A percentile compares a stretch with the other conserved stretches of the same genome.
Conservation (phyloP, 2,329 filamentous ascomycete species). For the Alternaria longipes region DNA sequence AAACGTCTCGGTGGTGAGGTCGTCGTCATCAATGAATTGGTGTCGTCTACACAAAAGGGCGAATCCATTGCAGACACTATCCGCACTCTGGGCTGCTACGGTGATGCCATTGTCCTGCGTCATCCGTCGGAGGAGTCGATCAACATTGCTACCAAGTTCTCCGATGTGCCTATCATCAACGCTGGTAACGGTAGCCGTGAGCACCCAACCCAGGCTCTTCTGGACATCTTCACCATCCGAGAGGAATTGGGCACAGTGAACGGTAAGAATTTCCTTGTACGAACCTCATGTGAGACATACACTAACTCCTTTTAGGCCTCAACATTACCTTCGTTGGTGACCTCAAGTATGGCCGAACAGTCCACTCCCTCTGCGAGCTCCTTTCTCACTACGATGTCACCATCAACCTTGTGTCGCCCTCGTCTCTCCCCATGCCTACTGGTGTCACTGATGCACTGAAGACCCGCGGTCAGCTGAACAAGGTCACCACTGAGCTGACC, state of each 20-base stretch:
- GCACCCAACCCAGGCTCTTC: constrained; percentile 96
- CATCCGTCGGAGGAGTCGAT: constrained; percentile 86
- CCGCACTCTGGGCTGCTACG: constrained; percentile 91
- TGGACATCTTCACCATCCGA: constrained; percentile 97
- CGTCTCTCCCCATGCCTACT: constrained; percentile 77
- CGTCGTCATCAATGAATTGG: constrained; percentile 79
- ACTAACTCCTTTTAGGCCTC: constrained; percentile 59
- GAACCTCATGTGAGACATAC: no score
- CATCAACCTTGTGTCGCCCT: constrained; percentile 89
- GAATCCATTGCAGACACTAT: constrained; percentile 94
- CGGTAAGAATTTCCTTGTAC: constrained; percentile 46
- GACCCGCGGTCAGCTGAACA: constrained; percentile 76
- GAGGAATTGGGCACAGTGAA: constrained; percentile 97
- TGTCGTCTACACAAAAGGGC: constrained; percentile 92
- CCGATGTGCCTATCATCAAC: constrained; percentile 92
- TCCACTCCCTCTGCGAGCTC: constrained; percentile 93
- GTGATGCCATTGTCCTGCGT: constrained; percentile 93
- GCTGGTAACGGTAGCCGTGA: constrained; percentile 95
- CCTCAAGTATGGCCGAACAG: constrained; percentile 89
- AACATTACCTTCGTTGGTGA: constrained; percentile 97
- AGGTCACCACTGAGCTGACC: constrained; percentile 80
- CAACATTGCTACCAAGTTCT: constrained; percentile 84
- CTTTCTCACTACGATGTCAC: constrained; percentile 95
- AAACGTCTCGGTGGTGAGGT: constrained; percentile 93
- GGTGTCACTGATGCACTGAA: constrained; percentile 78